A percentile compares a stretch with the other conserved stretches of the same genome.
Evolutionary conservation across 768 basidiomycete species (phyloP).

Genomic region (Candolleomyces efflorescens): DNA sequence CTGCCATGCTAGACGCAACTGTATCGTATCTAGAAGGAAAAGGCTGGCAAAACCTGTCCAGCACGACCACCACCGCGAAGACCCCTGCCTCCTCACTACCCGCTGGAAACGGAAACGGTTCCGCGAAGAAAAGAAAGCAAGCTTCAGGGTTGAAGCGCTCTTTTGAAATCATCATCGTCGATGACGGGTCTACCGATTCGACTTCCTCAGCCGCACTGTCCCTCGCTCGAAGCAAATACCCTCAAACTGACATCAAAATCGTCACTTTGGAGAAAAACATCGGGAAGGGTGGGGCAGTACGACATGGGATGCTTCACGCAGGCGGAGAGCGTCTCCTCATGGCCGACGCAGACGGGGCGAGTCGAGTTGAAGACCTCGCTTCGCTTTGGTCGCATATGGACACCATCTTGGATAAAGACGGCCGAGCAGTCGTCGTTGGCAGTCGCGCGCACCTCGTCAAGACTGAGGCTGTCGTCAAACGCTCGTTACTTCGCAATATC

Average conservation of each 20-base stretch:
- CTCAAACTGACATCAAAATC: slow-evolving; percentile 64
- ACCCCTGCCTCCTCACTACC: not conserved
- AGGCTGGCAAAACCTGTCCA: slow-evolving; percentile 1
- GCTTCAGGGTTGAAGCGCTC: slow-evolving; percentile 31
- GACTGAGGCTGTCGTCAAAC: slow-evolving; percentile 94
- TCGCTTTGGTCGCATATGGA: slow-evolving; percentile 77
- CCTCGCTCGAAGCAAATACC: slow-evolving; percentile 50
- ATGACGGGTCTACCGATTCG: slow-evolving; percentile 82
- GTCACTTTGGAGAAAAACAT: slow-evolving; percentile 75
- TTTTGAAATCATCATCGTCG: slow-evolving; percentile 83
- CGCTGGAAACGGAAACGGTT: not conserved
- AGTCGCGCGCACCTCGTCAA: slow-evolving; percentile 91
- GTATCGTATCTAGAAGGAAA: slow-evolving; percentile 51
- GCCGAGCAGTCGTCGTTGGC: slow-evolving; percentile 71
- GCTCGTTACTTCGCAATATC: slow-evolving; percentile 82
- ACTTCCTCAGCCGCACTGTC: slow-evolving; percentile 64
- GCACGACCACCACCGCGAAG: not conserved
- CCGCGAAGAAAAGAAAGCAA: not conserved
- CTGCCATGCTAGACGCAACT: slow-evolving; percentile 75
- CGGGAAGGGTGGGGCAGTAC: slow-evolving; percentile 91
- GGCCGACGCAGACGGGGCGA: slow-evolving; percentile 95
- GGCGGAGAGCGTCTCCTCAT: slow-evolving; percentile 78
- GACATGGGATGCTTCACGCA: slow-evolving; percentile 84
- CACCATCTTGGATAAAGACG: slow-evolving; percentile 37
- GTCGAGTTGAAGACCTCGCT: slow-evolving; percentile 80